Conservation (phyloP, 306 rosid species). For the Sicyos edulis region DNA sequence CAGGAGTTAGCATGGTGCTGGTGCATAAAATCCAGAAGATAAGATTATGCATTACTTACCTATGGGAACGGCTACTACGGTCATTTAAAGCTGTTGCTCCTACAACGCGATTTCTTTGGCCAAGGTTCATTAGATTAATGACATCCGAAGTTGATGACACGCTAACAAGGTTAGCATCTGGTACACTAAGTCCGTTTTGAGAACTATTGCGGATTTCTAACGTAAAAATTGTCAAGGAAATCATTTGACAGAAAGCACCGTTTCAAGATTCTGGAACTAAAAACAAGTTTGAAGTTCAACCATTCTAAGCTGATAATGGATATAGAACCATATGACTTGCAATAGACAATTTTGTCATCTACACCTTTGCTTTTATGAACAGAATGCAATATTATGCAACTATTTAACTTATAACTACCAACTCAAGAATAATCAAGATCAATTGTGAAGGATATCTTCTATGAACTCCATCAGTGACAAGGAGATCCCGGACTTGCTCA, state of each 20-base stretch:
- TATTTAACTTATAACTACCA: not conserved
- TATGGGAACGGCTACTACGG: constrained; percentile 96
- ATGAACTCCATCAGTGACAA: constrained; percentile 75
- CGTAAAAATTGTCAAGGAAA: constrained; percentile 50
- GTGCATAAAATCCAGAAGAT: not conserved
- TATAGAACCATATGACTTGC: constrained; percentile 1
- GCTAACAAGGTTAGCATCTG: constrained; percentile 69
- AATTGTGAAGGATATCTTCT: constrained; percentile 78
- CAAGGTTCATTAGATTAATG: constrained; percentile 86
- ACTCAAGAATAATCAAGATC: not conserved
- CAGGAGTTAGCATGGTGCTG: constrained; percentile 13
- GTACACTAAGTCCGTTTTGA: constrained; percentile 80
- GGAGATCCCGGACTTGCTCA: constrained; percentile 95
- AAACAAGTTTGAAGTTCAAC: not conserved
- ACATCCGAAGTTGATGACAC: constrained; percentile 81
- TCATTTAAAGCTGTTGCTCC: constrained; percentile 97
- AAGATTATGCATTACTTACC: constrained; percentile 33
- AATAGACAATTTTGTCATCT: not conserved
- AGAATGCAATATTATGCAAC: not conserved
- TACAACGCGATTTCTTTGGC: constrained; percentile 82
- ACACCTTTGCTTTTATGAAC: not conserved
- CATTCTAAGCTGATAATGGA: not conserved
- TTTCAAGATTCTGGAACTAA: not conserved
- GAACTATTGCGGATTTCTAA: constrained; percentile 88
- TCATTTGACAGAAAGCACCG: not conserved